phyloP scores from a whole-genome alignment of 441 rosid species.

The Pelargonium cotyledonis region DNA sequence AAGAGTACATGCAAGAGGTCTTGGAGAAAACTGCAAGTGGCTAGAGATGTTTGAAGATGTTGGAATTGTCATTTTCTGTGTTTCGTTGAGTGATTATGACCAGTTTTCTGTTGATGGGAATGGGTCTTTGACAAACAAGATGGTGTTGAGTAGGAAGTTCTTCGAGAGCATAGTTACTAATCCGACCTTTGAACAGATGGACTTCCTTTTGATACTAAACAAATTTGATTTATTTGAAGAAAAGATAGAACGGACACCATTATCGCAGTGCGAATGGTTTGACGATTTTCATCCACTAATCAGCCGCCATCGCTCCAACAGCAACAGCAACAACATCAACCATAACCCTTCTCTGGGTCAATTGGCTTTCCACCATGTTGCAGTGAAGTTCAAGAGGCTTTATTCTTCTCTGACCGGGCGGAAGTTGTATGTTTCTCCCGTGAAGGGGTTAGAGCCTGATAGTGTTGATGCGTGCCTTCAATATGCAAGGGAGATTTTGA shows the following conservation, averaged over 20 bases:
- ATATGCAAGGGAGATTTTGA: slow-evolving; percentile 82
- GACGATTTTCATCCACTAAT: slow-evolving; percentile 79
- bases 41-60: slow-evolving; percentile 96
- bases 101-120: slow-evolving; percentile 48
- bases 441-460: slow-evolving; percentile 66
- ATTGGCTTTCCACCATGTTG: slow-evolving; percentile 71
- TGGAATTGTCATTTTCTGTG: slow-evolving; percentile 82
- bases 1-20: slow-evolving; percentile 75
- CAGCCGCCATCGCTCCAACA: slow-evolving; percentile 49
- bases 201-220: slow-evolving; percentile 81
- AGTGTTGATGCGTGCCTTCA: slow-evolving; percentile 65
- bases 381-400: slow-evolving; percentile 81
- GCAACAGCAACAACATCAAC: slow-evolving; percentile 52
- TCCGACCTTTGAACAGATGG: slow-evolving; percentile 80
- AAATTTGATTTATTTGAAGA: slow-evolving; percentile 81
- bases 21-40: slow-evolving; percentile 94
- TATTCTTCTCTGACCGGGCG: slow-evolving; percentile 66
- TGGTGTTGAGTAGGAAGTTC: slow-evolving; percentile 64
- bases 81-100: slow-evolving; percentile 76
- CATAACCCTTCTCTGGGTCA: slow-evolving; percentile 71
- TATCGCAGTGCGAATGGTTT: slow-evolving; percentile 76
- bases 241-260: slow-evolving; percentile 61
- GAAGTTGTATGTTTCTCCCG: slow-evolving; percentile 61
- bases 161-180: slow-evolving; percentile 82
- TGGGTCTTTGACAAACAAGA: slow-evolving; percentile 49